Percentiles rank a stretch among this genome's conserved stretches.
Conservation (phyloP, 371 early-diverging fungal genomes). For the Funneliformis caledonium region DNA sequence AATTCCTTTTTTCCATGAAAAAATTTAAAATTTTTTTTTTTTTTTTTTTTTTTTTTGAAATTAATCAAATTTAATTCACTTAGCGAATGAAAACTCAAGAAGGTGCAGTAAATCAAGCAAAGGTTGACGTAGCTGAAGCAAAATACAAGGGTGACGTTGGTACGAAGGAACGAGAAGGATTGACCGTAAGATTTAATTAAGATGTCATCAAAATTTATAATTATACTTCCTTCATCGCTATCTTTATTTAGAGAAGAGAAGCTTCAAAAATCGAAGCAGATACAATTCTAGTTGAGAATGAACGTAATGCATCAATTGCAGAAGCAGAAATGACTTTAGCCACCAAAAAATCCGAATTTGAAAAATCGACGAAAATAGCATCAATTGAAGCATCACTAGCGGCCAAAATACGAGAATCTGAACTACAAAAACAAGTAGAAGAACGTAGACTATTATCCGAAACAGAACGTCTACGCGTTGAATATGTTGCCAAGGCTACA, state of each 20-base stretch:
- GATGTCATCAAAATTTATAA: conserved; percentile 14
- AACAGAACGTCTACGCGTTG: conserved; percentile 52
- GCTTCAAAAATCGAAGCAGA: conserved; percentile 48
- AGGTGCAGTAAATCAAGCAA: conserved; percentile 63
- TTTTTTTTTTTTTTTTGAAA: no score
- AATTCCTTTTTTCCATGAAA: background rate
- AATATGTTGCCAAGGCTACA: conserved; percentile 50
- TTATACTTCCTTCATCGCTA: conserved; percentile 37
- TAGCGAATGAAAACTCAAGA: conserved; percentile 42
- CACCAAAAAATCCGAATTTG: conserved; percentile 46
- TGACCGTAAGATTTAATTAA: conserved; percentile 40
- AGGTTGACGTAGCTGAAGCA: conserved; percentile 60
- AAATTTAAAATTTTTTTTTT: background rate
- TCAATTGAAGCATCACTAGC: conserved; percentile 55
- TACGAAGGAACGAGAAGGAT: conserved; percentile 52
- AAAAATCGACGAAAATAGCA: conserved; percentile 50
- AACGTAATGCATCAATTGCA: conserved; percentile 47
- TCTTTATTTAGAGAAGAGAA: conserved; percentile 38
- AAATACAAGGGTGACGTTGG: conserved; percentile 54
- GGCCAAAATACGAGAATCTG: conserved; percentile 49
- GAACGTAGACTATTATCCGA: conserved; percentile 47
- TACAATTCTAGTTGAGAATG: conserved; percentile 52
- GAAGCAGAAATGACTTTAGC: conserved; percentile 48
- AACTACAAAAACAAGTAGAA: conserved; percentile 54
- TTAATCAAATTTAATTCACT: no score